phyloP scores from a whole-genome alignment of 176 grass and related monocot species.

The Rhynchospora breviuscula region DNA sequence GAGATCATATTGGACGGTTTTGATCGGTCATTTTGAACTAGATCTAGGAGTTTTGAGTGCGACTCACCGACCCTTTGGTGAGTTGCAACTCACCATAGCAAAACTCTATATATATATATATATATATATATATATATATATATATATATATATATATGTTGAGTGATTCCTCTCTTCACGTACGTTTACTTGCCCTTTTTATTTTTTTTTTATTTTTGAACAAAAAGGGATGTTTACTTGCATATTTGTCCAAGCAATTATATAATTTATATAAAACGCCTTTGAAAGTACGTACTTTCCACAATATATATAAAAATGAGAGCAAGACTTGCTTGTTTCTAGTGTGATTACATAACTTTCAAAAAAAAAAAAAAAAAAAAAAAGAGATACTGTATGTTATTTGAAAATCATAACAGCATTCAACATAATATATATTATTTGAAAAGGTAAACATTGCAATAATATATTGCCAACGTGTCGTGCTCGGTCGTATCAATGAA shows the following conservation, averaged over 20 bases:
- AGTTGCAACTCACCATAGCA: too few relatives aligned
- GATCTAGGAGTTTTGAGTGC: too few relatives aligned
- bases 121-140: too few relatives aligned
- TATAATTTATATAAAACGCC: neutral
- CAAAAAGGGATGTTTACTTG: too few relatives aligned
- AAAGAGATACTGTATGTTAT: neutral
- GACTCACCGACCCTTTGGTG: too few relatives aligned
- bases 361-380: neutral
- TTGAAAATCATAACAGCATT: too few relatives aligned
- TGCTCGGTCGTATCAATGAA: neutral
- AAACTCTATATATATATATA: too few relatives aligned
- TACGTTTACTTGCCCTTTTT: neutral
- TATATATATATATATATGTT: neutral
- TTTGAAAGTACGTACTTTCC: neutral
- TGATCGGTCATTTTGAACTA: too few relatives aligned
- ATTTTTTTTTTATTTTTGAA: too few relatives aligned
- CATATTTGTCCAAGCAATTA: neutral
- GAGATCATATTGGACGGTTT: too few relatives aligned
- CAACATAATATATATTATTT: too few relatives aligned
- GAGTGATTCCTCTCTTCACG: neutral
- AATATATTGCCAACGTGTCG: neutral
- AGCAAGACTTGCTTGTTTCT: neutral
- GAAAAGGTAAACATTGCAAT: too few relatives aligned
- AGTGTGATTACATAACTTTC: neutral
- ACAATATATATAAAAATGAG: neutral